A percentile compares a stretch with the other conserved stretches of the same genome.
These are phyloP conservation scores for Lentinula guzmanii DNA, from an alignment of 768 basidiomycete species.

Conservation along the genomic window DNA sequence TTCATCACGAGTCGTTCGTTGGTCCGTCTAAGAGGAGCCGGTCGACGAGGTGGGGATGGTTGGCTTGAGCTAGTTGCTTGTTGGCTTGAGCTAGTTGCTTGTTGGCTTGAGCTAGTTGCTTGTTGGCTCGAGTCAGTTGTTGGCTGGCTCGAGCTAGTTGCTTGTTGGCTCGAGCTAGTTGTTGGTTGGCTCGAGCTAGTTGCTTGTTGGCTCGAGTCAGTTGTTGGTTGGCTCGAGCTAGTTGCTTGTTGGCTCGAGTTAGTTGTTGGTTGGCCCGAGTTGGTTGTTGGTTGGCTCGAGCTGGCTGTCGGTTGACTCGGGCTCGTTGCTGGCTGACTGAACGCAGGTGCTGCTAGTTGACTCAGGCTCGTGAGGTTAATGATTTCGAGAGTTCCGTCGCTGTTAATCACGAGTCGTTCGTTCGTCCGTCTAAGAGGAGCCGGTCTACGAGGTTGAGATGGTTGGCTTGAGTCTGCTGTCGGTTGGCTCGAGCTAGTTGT, in stretches of 20 bases:
- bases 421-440: not conserved
- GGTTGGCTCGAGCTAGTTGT: not conserved
- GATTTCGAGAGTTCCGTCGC: not conserved
- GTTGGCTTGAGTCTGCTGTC: not conserved
- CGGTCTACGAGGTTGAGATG: not conserved
- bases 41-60: not conserved
- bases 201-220: not conserved
- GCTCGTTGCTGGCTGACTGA: too few relatives aligned
- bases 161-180: not conserved
- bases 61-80: not conserved
- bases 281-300: not conserved
- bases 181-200: not conserved
- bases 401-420: not conserved
- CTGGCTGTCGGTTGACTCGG: too few relatives aligned
- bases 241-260: not conserved
- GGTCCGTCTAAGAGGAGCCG: not conserved
- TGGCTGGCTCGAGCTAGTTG: not conserved
- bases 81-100: not conserved
- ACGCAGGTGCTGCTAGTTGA: too few relatives aligned
- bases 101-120: not conserved
- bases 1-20: not conserved
- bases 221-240: not conserved
- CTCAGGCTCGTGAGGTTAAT: not conserved
- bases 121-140: not conserved
- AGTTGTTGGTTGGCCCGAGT: not conserved